Evolutionary conservation across 2,329 filamentous ascomycete species (phyloP).

Genomic region (Colletotrichum falcatum): DNA sequence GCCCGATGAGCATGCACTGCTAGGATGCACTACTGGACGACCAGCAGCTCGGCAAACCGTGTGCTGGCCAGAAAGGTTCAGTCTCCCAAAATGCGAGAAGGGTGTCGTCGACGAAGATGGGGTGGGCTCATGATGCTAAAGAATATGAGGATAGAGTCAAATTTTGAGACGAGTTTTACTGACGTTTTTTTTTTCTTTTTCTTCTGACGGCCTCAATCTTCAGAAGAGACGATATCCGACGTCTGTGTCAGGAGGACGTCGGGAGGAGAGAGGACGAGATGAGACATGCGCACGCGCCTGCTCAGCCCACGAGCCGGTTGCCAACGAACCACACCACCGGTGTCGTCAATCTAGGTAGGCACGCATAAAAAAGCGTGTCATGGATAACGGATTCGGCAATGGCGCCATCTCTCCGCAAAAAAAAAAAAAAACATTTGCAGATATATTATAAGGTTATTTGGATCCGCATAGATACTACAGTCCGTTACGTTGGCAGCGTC

Average conservation of each 20-base stretch:
- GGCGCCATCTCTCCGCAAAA: constrained; percentile 1
- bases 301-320: not conserved
- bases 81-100: not conserved
- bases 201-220: constrained; percentile 29
- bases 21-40: not conserved
- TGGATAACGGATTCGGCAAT: not conserved
- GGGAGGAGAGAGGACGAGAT: not conserved
- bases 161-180: constrained; percentile 37
- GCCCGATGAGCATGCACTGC: constrained; percentile 8
- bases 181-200: too few relatives aligned
- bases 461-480: constrained; percentile 30
- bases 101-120: not conserved
- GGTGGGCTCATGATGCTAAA: not conserved
- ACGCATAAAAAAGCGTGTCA: too few relatives aligned
- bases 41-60: not conserved
- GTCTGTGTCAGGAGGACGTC: constrained; percentile 13
- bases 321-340: not conserved
- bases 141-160: constrained; percentile 1
- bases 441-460: constrained; percentile 34
- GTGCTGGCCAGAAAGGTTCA: constrained; percentile 6
- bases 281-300: not conserved
- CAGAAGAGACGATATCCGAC: constrained; percentile 15
- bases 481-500: too few relatives aligned
- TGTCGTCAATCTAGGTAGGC: not conserved
- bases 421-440: not conserved